Evolutionary conservation across 805 yeast species (phyloP).

Genomic region (Ogataea paraovalis): DNA sequence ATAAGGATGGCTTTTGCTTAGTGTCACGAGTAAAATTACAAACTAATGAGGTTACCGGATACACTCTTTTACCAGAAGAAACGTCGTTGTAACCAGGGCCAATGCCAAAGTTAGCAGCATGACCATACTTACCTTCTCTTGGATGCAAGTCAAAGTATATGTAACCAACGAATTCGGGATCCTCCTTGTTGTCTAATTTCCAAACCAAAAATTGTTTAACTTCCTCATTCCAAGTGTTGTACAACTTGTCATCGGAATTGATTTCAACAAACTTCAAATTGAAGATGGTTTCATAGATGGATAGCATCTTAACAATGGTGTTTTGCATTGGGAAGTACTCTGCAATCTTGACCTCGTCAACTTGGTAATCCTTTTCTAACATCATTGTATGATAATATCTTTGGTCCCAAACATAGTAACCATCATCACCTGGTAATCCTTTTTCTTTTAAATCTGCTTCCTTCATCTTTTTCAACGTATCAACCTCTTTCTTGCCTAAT

Average conservation of each 20-base stretch:
- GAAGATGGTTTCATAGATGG: slow-evolving; percentile 65
- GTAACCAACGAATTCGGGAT: slow-evolving; percentile 69
- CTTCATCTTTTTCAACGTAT: slow-evolving; percentile 47
- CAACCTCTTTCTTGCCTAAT: slow-evolving; percentile 53
- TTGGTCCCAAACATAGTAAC: slow-evolving; percentile 70
- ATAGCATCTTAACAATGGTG: slow-evolving; percentile 65
- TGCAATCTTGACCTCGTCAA: slow-evolving; percentile 66
- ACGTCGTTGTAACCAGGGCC: slow-evolving; percentile 52
- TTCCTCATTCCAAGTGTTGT: slow-evolving; percentile 71
- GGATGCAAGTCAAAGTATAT: slow-evolving; percentile 80
- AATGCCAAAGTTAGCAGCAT: slow-evolving; percentile 79
- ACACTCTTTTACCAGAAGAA: slow-evolving; percentile 43
- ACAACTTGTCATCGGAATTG: slow-evolving; percentile 29
- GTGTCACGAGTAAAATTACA: slow-evolving; percentile 82
- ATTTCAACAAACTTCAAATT: slow-evolving; percentile 62
- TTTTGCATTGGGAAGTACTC: slow-evolving; percentile 75
- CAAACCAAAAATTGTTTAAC: slow-evolving; percentile 72
- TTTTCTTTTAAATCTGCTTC: slow-evolving; percentile 44
- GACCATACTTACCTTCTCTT: slow-evolving; percentile 82
- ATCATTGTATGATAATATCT: slow-evolving; percentile 61
- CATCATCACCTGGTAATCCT: slow-evolving; percentile 37
- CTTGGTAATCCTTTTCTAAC: slow-evolving; percentile 64
- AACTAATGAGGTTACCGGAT: slow-evolving; percentile 74
- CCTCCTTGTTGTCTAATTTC: slow-evolving; percentile 47
- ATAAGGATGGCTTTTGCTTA: slow-evolving; percentile 62